Base-by-base conservation (phyloP, 2,329 filamentous ascomycete genomes). In the Pseudopyricularia cyperi region DNA sequence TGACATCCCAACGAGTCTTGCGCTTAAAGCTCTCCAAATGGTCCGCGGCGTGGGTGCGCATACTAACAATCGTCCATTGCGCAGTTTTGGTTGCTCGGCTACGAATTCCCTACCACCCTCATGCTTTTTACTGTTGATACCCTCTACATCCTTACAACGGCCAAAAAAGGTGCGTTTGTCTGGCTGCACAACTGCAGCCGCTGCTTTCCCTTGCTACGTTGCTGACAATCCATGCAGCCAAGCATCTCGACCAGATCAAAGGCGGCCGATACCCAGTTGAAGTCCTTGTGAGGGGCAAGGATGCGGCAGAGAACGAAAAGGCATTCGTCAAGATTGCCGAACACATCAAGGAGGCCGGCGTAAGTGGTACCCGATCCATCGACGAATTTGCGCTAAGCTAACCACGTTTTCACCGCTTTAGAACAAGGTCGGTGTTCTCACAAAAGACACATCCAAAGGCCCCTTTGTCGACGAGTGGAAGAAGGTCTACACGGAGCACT, bases 401-500 rank as follows among this genome's bases (percentile, higher is more conserved):
- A 47, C 24, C n/a, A n/a, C 12, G 6, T 12, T 35, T 9, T 4
- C 30, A 52, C 19, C 19, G 26, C 19, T 52, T 39, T 59, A 89
- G 84, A 93, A 91, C 65, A 97, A 95, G 73, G 80, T 97, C 22
- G 94, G 91, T 32, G 77, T 89, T 37, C 73, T 97, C 51, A 74
- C 85, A 48, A 96, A 95, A 70, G 90, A 96, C 64, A 82, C 77
- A 24, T 85, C 90, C 2, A 80, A 77, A 51, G 93, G 93, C 2
- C 89, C 89, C 1, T 97, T 98, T 61, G 83, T 91, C 62, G 89
- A 95, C 52, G 93, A 98, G 67, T 98, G 93, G 93, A 95, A 93
- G 70, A 87, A 88, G 59, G 69, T 82, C 4, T 91, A 87, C 60
- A 73, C 75, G 53, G 85, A 87, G 22, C 81, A 87, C 55, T 85